Percentiles rank a stretch among this genome's conserved stretches.
phyloP scores from a whole-genome alignment of 331 rosid genomes.

The Arachis monticola region DNA sequence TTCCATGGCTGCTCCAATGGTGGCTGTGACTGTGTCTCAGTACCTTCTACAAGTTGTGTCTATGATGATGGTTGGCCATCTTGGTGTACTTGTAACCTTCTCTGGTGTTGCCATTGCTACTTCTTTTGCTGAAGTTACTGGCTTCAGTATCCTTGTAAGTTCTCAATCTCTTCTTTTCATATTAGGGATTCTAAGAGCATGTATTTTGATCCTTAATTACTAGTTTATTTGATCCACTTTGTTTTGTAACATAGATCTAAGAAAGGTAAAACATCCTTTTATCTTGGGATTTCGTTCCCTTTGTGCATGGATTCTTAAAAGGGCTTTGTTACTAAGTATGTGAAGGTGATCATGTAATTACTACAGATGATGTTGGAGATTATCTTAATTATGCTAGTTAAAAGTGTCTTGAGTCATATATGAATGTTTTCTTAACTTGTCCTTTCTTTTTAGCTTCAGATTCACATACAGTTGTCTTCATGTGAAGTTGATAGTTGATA shows the following conservation, averaged over 20 bases:
- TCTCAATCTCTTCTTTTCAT: background rate
- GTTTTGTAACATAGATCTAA: background rate
- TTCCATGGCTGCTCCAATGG: constrained; percentile 67
- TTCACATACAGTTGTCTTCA: no score
- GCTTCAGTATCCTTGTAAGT: constrained; percentile 63
- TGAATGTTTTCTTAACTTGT: no score
- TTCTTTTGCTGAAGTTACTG: constrained; percentile 68
- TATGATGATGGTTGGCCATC: constrained; percentile 67
- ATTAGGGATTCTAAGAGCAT: background rate
- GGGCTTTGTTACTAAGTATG: background rate
- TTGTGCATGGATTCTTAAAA: background rate
- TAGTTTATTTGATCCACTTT: background rate
- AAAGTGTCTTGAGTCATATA: no score
- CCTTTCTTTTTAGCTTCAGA: no score
- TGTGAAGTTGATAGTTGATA: no score
- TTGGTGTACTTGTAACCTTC: constrained; percentile 55
- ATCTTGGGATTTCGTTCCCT: background rate
- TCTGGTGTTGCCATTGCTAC: constrained; percentile 68
- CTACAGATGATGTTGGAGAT: no score
- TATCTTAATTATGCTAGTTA: no score
- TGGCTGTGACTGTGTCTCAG: constrained; percentile 54
- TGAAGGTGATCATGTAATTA: no score
- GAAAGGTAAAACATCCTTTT: background rate
- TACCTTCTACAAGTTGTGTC: constrained; percentile 67
- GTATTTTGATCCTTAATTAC: background rate